Evolutionary conservation across 306 rosid species (phyloP).

Genomic region (Vicia sativa): DNA sequence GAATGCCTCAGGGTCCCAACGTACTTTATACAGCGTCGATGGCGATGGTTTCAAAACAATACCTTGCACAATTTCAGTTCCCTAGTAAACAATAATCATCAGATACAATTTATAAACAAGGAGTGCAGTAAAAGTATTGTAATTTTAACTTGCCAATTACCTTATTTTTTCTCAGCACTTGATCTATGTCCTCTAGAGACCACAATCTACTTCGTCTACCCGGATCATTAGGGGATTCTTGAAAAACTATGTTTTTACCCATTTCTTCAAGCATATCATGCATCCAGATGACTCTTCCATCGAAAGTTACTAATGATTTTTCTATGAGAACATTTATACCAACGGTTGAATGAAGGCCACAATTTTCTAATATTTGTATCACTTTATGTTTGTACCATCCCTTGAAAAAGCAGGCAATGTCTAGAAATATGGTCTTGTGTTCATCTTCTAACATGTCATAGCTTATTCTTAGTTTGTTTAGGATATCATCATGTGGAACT

Average conservation of each 20-base stretch:
- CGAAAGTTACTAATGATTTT: constrained; percentile 24
- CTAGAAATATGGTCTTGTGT: constrained; percentile 24
- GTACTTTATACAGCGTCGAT: background rate
- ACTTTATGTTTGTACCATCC: constrained; percentile 28
- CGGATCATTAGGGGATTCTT: constrained; percentile 4
- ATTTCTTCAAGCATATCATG: constrained; percentile 38
- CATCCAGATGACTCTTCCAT: constrained; percentile 1
- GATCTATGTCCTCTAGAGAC: background rate
- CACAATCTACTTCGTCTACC: constrained; percentile 18
- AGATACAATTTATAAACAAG: background rate
- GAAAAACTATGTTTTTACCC: constrained; percentile 11
- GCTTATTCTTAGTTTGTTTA: constrained; percentile 22
- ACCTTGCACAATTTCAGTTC: constrained; percentile 20
- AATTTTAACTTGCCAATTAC: background rate
- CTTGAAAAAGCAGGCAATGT: constrained; percentile 42
- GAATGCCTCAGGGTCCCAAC: constrained; percentile 28
- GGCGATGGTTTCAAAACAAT: constrained; percentile 11
- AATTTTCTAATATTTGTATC: background rate
- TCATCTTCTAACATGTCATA: constrained; percentile 32
- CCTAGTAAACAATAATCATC: constrained; percentile 21
- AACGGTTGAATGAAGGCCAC: background rate
- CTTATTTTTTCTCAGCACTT: background rate
- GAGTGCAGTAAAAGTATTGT: background rate
- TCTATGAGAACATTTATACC: constrained; percentile 31
- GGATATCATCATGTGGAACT: constrained; percentile 23